Base-by-base conservation (phyloP, 306 rosid species). In the Malus asiatica region DNA sequence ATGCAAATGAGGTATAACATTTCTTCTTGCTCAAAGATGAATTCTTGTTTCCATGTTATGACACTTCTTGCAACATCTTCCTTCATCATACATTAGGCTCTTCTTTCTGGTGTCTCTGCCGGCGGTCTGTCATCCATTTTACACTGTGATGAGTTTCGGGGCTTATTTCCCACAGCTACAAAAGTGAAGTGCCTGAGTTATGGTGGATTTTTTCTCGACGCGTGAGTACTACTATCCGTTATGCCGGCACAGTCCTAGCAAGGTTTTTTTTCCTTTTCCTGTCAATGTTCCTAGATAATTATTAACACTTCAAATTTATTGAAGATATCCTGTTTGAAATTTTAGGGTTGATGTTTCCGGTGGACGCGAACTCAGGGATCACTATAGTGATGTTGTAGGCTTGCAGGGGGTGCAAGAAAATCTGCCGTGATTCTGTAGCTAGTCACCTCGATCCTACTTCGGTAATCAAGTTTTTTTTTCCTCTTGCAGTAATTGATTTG, bases 71-170 rank as follows among this genome's bases (percentile, higher is more conserved):
- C 45, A 42, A 42, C 45, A 42, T 42, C 45, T 42, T 9, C 45
- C 45, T 42, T 42, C 45, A 42, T 42, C 45, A 9, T 10, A 42
- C 11, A 42, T 42, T 9, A 42, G 89, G 96, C 96, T 78, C 89
- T 93, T 84, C 93, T 93, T 61, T 84, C 97, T 1, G 97, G 96
- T 73, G 89, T 96, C 81, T 93, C 96, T 22, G 97, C 96, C 0
- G 97, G 97, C 29, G 96, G 96, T 60, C 77, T 89, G 63, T 90
- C 96, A 38, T 82, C 97, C 35, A 90, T 93, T 42, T 72, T 93
- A 77, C 97, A 93, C 77, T 93, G 96, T 62, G 94, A 93, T 70
- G 88, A 86, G 73, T 93, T 93, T 51, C 84, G 85, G 61, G 80
- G 74, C 62, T 81, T 87, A 40, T 83, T 93, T 72, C 93, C 89